Evolutionary conservation across 257 asterid species (phyloP), one percentile per base, ranked within the genome.

Genomic region (Ilex aquifolium): DNA sequence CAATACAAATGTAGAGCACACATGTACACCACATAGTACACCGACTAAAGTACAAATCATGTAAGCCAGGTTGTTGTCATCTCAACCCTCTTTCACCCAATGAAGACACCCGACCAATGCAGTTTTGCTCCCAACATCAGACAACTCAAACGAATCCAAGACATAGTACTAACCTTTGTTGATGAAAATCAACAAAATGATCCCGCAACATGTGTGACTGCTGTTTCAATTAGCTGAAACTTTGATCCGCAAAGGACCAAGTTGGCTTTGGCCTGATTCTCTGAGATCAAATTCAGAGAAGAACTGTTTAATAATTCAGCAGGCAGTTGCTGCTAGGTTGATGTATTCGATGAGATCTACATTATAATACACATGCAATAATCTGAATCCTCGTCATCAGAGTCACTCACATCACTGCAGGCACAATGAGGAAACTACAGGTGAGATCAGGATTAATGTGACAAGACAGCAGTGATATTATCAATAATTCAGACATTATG

Each of bases 371-470:
- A 88, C 62, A 82, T 75, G 83, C 96, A 88, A 67, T 79, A 62
- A 71, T 85, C 96, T 36, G 92, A 82, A 4, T 83, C 92, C 7
- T 88, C 96, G 1, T 82, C 90, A 10, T 85, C 96, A 13, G 90
- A 80, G 65, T 86, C 96, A 40, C 96, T 85, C 67, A 16, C 77
- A 56, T 84, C 91, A 71, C 94, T 85, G 85, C 74, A 80, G 29
- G 31, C 51, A 71, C 31, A 74, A 56, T 36, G 59, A 61, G 54
- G 64, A 57, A 71, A 27, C n/a, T 31, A 12, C 32, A 10, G 31
- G 48, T 52, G 60, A 63, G 66, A 27, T 60, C 27, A 17, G 13
- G 52, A 56, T 36, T 21, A 21, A 21, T 21, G 27, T 21, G 27
- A 21, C 27, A 27, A 65, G 40, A 14, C 10, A 4, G 14, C 6